Evolutionary conservation across 371 early-diverging fungal genomes (phyloP).

Genomic region (Lichtheimia ramosa): DNA sequence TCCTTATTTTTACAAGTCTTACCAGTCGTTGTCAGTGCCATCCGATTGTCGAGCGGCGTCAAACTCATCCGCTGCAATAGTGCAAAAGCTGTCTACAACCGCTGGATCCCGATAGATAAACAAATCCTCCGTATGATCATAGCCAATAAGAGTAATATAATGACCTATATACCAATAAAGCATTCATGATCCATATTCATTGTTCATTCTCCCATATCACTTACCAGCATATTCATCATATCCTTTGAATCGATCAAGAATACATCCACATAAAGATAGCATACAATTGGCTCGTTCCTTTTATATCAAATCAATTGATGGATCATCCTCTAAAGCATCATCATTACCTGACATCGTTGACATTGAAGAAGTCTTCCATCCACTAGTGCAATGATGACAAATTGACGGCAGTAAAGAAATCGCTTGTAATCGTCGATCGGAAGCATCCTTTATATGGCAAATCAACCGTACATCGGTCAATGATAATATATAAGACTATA

Average conservation of each 20-base stretch:
- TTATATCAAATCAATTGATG: neutral
- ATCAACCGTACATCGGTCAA: neutral
- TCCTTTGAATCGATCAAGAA: slow-evolving; percentile 12
- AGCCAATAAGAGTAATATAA: slow-evolving; percentile 71
- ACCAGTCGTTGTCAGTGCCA: slow-evolving; percentile 80
- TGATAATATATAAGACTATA: neutral
- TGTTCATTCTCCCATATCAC: slow-evolving; percentile 1
- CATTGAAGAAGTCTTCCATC: slow-evolving; percentile 68
- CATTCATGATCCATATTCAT: neutral
- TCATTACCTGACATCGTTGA: slow-evolving; percentile 47
- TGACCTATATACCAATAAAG: slow-evolving; percentile 50
- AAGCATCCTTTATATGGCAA: slow-evolving; percentile 48
- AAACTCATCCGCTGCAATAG: slow-evolving; percentile 56
- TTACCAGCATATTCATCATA: slow-evolving; percentile 6
- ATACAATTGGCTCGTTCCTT: slow-evolving; percentile 46
- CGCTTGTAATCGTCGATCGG: slow-evolving; percentile 79
- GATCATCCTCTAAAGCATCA: too few relatives aligned
- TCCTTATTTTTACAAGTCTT: slow-evolving; percentile 3
- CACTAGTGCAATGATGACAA: slow-evolving; percentile 75
- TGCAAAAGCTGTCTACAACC: slow-evolving; percentile 57
- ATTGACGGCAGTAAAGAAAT: slow-evolving; percentile 71
- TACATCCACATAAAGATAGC: slow-evolving; percentile 37
- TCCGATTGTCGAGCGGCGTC: slow-evolving; percentile 59
- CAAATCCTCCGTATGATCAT: slow-evolving; percentile 63
- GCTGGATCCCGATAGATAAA: slow-evolving; percentile 82